These are phyloP conservation scores for Apiotrichum mycotoxinovorans DNA, from an alignment of 1,284 basidiomycete species.

Conservation along the genomic window DNA sequence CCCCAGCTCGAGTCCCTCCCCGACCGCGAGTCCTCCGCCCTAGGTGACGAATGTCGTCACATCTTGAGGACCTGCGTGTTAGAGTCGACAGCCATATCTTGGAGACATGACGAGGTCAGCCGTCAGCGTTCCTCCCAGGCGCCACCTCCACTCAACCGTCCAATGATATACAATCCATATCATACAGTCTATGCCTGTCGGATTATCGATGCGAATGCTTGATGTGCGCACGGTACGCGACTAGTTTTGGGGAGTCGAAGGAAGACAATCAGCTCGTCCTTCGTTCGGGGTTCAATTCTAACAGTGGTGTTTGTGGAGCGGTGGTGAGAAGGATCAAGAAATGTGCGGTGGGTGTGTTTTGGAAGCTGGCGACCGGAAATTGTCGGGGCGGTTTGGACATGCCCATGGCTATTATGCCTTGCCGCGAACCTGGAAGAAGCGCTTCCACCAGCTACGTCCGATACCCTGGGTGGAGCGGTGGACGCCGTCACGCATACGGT, in stretches of 20 bases:
- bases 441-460: conserved; percentile 45
- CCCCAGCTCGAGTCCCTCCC: background rate
- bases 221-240: background rate
- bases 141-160: background rate
- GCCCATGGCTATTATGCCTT: no score
- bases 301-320: background rate
- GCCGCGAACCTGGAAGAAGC: conserved; percentile 46
- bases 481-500: conserved; percentile 41
- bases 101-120: background rate
- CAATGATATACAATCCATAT: conserved; percentile 7
- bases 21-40: background rate
- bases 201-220: background rate
- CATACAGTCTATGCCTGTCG: conserved; percentile 2
- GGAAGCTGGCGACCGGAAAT: no score
- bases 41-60: no score
- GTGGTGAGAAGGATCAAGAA: no score
- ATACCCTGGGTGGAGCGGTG: conserved; percentile 35
- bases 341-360: no score
- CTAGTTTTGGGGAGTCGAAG: background rate
- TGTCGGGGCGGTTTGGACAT: no score
- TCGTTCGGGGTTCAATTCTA: no score
- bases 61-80: no score
- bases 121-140: background rate
- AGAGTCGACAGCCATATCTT: no score
- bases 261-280: background rate